phyloP scores from a whole-genome alignment of 192 early-diverging fungal species.

The Gonapodya prolifera region DNA sequence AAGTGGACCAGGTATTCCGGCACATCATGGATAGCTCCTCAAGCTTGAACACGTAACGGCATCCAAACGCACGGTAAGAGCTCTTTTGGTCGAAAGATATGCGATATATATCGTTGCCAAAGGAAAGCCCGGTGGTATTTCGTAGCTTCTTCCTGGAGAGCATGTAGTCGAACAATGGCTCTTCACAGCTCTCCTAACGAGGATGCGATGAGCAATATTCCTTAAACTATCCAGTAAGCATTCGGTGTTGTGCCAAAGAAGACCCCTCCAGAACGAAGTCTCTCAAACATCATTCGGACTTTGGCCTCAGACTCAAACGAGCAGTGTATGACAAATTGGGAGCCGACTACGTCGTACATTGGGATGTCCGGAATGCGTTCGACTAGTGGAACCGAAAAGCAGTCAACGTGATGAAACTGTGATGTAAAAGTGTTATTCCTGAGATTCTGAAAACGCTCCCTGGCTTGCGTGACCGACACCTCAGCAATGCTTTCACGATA shows the following conservation, averaged over 20 bases:
- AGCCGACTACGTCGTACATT: constrained; percentile 76
- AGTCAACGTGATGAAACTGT: constrained; percentile 72
- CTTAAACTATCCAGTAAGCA: constrained; percentile 75
- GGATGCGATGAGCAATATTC: neutral
- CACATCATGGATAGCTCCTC: constrained; percentile 93
- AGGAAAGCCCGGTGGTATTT: constrained; percentile 27
- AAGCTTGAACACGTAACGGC: constrained; percentile 81
- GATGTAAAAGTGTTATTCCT: constrained; percentile 50
- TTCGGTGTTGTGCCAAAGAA: constrained; percentile 94
- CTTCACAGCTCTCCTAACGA: too few species aligned
- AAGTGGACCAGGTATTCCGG: constrained; percentile 90
- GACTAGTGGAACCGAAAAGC: constrained; percentile 49
- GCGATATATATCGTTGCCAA: constrained; percentile 83
- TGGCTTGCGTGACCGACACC: constrained; percentile 73
- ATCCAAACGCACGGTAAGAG: constrained; percentile 53
- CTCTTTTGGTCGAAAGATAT: constrained; percentile 68
- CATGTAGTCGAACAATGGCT: too few species aligned
- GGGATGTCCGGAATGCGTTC: constrained; percentile 3
- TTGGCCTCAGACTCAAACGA: constrained; percentile 76
- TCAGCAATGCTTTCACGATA: constrained; percentile 60
- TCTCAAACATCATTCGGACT: constrained; percentile 66
- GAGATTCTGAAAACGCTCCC: constrained; percentile 46
- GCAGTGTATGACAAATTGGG: constrained; percentile 97
- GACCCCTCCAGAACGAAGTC: constrained; percentile 60
- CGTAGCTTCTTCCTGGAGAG: constrained; percentile 36